Conservation (phyloP, 108 stramenopile genomes). For the Halocafeteria seosinensis region DNA sequence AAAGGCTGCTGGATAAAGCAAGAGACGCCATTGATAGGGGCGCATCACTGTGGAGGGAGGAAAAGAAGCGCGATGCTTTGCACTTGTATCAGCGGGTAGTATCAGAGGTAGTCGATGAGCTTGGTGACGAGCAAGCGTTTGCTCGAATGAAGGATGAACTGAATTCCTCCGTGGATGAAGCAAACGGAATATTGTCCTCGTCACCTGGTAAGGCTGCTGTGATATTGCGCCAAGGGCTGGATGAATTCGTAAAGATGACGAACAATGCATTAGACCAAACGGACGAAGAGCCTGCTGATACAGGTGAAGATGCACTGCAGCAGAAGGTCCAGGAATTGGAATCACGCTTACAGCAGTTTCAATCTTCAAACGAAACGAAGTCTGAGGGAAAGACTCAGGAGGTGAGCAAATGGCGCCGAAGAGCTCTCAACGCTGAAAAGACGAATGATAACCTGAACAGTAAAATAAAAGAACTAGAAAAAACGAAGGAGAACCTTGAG, state of each 20-base stretch:
- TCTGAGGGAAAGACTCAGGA: no score
- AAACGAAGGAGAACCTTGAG: slow-evolving; percentile 5
- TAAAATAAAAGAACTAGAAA: neutral
- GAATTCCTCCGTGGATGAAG: neutral
- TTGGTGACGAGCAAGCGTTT: neutral
- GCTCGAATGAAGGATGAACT: neutral
- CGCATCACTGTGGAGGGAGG: neutral
- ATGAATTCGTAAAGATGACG: neutral
- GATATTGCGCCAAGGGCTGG: neutral
- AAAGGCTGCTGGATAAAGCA: neutral
- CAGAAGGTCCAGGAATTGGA: no score
- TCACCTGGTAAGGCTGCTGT: neutral
- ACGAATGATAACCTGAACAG: neutral
- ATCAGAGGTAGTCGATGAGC: neutral
- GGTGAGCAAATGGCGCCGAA: neutral
- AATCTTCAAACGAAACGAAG: no score
- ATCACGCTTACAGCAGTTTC: no score
- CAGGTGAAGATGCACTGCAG: no score
- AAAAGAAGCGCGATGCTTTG: neutral
- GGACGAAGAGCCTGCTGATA: no score
- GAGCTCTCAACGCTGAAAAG: neutral
- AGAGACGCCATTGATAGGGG: neutral
- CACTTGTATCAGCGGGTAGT: neutral
- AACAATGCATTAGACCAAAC: no score
- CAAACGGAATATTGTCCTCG: no score